These are phyloP conservation scores for Krasilnikovozyma curviuscula DNA, from an alignment of 768 basidiomycete genomes.

Conservation along the genomic window DNA sequence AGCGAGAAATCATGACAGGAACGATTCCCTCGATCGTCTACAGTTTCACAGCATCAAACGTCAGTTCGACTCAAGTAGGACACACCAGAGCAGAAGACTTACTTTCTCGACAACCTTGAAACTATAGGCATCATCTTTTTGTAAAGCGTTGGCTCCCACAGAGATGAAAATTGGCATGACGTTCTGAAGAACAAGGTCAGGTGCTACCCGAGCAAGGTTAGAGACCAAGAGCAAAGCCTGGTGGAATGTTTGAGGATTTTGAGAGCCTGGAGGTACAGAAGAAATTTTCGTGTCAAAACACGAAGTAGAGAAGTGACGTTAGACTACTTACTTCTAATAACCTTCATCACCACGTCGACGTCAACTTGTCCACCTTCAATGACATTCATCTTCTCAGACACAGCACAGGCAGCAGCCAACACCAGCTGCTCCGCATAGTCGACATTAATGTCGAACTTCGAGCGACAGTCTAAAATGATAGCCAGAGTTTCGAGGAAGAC, in stretches of 20 bases:
- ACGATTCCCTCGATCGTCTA: conserved; percentile 87
- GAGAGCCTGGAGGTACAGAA: conserved; percentile 41
- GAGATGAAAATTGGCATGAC: conserved; percentile 98
- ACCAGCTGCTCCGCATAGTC: conserved; percentile 65
- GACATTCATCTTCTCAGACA: conserved; percentile 27
- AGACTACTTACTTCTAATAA: conserved; percentile 47
- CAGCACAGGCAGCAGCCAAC: conserved; percentile 45
- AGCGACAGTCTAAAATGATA: conserved; percentile 37
- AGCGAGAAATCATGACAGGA: conserved; percentile 70
- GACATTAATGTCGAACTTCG: conserved; percentile 39
- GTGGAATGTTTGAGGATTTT: conserved; percentile 85
- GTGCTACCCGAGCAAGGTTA: conserved; percentile 58
- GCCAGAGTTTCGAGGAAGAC: conserved; percentile 53
- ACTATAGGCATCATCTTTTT: conserved; percentile 85
- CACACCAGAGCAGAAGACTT: conserved; percentile 8
- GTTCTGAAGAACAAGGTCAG: conserved; percentile 79
- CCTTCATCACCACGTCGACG: conserved; percentile 66
- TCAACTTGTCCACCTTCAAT: conserved; percentile 33
- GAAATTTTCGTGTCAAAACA: background rate
- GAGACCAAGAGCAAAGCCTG: conserved; percentile 78
- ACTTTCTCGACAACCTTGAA: conserved; percentile 90
- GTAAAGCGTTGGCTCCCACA: conserved; percentile 97
- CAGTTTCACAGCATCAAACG: background rate
- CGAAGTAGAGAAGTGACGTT: background rate
- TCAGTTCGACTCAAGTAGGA: background rate